Base-by-base conservation (phyloP, 257 asterid species). In the Solanum arcanum region DNA sequence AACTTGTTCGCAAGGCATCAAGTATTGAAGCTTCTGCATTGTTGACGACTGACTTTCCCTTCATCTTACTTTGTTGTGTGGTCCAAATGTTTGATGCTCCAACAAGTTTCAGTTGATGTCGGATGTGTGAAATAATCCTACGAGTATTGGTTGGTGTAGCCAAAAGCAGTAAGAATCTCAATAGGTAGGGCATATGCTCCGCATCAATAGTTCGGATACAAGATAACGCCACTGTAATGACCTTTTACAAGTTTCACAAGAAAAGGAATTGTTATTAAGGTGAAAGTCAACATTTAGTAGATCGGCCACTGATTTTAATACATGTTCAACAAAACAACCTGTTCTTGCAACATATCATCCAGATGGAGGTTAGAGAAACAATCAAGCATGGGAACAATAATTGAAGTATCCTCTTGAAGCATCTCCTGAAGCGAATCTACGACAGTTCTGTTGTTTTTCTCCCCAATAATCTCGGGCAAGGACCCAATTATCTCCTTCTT, bases 401-500 rank as follows among this genome's bases (percentile, higher is more conserved):
- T 90, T 86, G 96, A 91, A 87, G 95, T 90, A 90, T 95, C 98
- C 91, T 95, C 98, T 86, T 94, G 92, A 80, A 95, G 98, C 94
- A 94, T 94, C 91, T 91, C 94, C 86, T 92, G 94, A 88, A 95
- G 98, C 86, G 96, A 93, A 91, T 89, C 92, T 83, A 94, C 91
- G 85, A 94, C 92, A 86, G 90, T 86, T 87, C 90, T 89, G 88
- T 93, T 93, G 91, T 94, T 92, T 84, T 94, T 95, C 87, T 94
- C 97, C 75, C 97, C 97, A 84, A 95, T 88, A 83, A 95, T 91
- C 92, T 94, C 97, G 27, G 97, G 98, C 91, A 95, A 88, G 18
- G 98, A 94, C 86, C 96, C 96, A 89, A 95, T 93, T 35, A 94
- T 94, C 93, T 94, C 98, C 90, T 90, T 93, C 94, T 95, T 95